Base-by-base conservation (phyloP, 139 green algal genomes). In the Choricystis sp. region DNA sequence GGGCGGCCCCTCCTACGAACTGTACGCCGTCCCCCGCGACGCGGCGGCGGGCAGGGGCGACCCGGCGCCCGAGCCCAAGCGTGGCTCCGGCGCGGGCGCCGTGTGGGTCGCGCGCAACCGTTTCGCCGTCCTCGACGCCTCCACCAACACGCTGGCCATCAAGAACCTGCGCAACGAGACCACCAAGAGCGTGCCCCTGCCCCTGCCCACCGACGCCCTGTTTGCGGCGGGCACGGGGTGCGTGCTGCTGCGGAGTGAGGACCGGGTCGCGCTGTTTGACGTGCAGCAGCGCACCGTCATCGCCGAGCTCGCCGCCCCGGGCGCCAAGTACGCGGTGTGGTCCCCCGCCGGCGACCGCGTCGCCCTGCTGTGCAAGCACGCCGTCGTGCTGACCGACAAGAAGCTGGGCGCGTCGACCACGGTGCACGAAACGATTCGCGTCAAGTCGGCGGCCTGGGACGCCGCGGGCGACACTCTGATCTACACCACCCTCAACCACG, bases 401-500 rank as follows among this genome's bases (percentile, higher is more conserved):
- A 86, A 87, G 69, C 81, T 99, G 30, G 73, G 77, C 66, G 82
- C 90, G 68, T 71, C 83, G 57, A 83, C 77, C 74, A 96, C 89
- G 31, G 85, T 98, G 66, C 92, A 98, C 67, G 92, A 98, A 74
- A 96, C 89, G 26, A 97, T 98, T 73, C 80, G 92, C 31, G 87
- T 96, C 57, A 96, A 96, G 75, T 76, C 66, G 22, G 94, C 91
- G 29, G 93, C 93, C 2, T 99, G 91, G 90, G 94, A 98, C 65
- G 88, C 96, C 72, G 83, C 65, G 62, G 90, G 91, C 60, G 93
- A 97, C 62, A n/a, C n/a, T n/a, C 88, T 99, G 52, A 67, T 99
- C 22, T 99, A 99, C 84, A 96, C 91, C 57, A 99, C 92, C 2
- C 85, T 98, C 23, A 99, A 99, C 81, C 94, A 99, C 89, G 86